Evolutionary conservation across 192 early-diverging fungal species (phyloP), one percentile per base, ranked within the genome.

Genomic region (Backusella mclennaniae): DNA sequence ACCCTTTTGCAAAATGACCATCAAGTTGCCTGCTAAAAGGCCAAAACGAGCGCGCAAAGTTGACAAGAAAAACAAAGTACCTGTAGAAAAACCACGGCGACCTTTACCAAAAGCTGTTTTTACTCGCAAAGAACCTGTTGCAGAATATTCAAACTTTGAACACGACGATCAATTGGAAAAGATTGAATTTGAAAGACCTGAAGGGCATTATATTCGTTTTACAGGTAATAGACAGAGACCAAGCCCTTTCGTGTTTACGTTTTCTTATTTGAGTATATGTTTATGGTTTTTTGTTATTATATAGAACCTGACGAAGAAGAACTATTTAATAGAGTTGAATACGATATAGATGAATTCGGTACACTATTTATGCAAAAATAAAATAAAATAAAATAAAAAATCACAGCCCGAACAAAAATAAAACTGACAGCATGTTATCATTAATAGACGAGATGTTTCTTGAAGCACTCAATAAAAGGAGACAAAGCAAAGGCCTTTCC

Each of bases 271-370:
- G 9, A 39, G 9, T 39, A 3, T 39, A 8, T 3, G 9, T 12
- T 39, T 15, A 44, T 71, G 44, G 15, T 44, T 31, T 44, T 15
- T 44, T 14, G 23, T 29, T 42, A 46, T 29, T 7, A 29, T 21
- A 52, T 44, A 89, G 90, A 91, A 59, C 87, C 87, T 26, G 82
- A 87, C 0, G 90, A 91, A 42, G 84, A 76, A 35, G 87, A 87
- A 8, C 76, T 91, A n/a, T 86, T 76, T 36, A 88, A 87, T 39
- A 84, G 77, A 11, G 91, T 96, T 31, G 98, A 99, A 80, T 99
- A 99, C 77, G 98, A 99, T 82, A 93, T 99, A 93, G 98, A 99
- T 76, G 96, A 99, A 75, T 93, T 96, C 84, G 94, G 90, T 89
- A 85, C 9, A 67, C 15, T 6, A 33, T 67, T 35, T 67, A 67